Evolutionary conservation across 1,139 yeast species (phyloP), one percentile per base, ranked within the genome.

Genomic region (Pichia sp.): DNA sequence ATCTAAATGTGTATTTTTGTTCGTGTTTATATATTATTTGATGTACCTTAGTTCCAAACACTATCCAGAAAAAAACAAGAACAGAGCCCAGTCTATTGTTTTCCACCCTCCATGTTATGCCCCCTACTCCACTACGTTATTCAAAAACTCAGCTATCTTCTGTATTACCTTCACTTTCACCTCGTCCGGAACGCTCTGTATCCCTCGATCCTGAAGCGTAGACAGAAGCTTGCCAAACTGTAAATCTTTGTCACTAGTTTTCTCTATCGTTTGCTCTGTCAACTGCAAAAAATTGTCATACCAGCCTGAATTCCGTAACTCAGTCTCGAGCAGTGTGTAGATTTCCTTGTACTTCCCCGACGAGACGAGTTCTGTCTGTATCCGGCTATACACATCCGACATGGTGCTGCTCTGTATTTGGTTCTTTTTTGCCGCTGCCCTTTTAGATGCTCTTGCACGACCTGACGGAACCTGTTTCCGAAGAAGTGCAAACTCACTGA

Each of bases 261-360:
- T 47, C 66, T 66, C 65, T 66, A 65, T 56, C 0, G 63, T 72
- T 42, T 73, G 75, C 58, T 65, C 57, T 1, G 95, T 85, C 50
- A 85, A 61, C 49, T 75, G 79, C 50, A 80, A 75, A 31, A 90
- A 82, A 55, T 84, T 78, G 60, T 88, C 96, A 60, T 81, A 82
- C 97, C 97, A 91, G 7, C 97, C 97, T 2, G 84, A 76, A 63
- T 87, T 87, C 54, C 81, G 76, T 26, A 91, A 75, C 62, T 80
- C 80, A 51, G 83, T 75, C 60, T 83, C 82, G 54, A 90, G 71
- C 50, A 75, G 74, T 52, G 78, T 78, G 52, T 83, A 82, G 54
- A 85, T 82, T 58, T 74, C 65, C 57, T 87, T 93, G 67, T 88
- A 89, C 68, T 85, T 87, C 0, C 96, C 96, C 26, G 90, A 79